Evolutionary conservation across 805 yeast genomes (phyloP), one percentile per base, ranked within the genome.

Genomic region (Helenozyma rhizophorensis): DNA sequence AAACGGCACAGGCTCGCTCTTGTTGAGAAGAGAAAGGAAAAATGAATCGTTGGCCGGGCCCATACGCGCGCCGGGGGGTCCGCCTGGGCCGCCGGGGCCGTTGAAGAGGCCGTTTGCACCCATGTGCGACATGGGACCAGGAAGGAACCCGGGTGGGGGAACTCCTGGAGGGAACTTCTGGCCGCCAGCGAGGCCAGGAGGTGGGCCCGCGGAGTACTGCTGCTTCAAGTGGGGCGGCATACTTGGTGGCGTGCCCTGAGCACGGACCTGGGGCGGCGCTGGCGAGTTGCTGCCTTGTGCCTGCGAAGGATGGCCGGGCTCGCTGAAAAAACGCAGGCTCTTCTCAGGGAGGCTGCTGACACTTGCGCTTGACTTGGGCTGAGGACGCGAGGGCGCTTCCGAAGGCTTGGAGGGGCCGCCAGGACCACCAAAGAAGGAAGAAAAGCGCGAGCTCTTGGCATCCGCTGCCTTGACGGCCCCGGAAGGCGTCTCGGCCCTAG

Each of bases 1-100:
- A n/a, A n/a, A n/a, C n/a, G n/a, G n/a, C n/a, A n/a, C 26, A 4
- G 32, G 34, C n/a, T 53, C 48, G 9, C 56, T 49, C 38, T 67
- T 70, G 25, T 63, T 58, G 41, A 74, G 50, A 34, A 74, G 52
- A 4, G 77, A 65, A 56, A 67, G 60, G 45, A 74, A 70, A 39
- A 74, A 74, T 11, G 64, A 50, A 37, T 71, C 75, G 42, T 62
- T 59, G n/a, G 50, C 27, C 3, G 35, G 12, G 21, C 27, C 24
- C 36, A 25, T 18, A n/a, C n/a, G n/a, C n/a, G n/a, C n/a, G 19
- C 30, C 16, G 14, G 39, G 25, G 30, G 27, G 2, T 23, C 22
- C 14, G 13, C 24, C 14, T 15, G 24, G 19, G 27, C 27, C 23
- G 33, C 27, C 3, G 23, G 22, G n/a, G 27, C 27, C n/a, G 21